Evolutionary conservation across 495 filamentous ascomycete species (phyloP), one percentile per base, ranked within the genome.

Genomic region (Neurospora intermedia): DNA sequence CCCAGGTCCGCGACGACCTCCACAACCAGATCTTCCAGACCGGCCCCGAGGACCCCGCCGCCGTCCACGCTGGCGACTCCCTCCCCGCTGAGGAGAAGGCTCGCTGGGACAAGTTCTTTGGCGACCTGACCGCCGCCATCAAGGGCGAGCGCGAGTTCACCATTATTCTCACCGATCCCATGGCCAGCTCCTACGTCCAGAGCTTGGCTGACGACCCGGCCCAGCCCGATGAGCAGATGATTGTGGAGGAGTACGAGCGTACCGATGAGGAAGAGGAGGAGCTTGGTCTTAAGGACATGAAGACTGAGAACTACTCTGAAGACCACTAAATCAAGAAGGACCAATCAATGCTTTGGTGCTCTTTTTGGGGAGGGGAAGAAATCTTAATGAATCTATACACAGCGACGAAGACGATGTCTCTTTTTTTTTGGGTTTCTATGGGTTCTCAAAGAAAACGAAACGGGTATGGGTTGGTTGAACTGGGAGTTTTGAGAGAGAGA

Each of bases 181-280:
- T 98, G 74, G 96, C 94, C 18, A 90, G 89, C 78, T 95, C 92
- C 80, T 99, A 98, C 78, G 92, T 98, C 71, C 96, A 99, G 83
- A 96, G 93, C 80, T 83, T 95, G 46, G 89, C 88, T 70, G 85
- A 90, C 23, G 87, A 89, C 43, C 87, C 88, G 20, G 87, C 88
- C 16, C 89, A 91, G 71, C 86, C 88, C 16, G 96, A 99, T 77
- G 88, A 89, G 13, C 91, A 97, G 84, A 88, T 99, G 77, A 88
- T 84, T 23, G 86, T 88, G 4, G 94, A 93, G 80, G 94, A 97
- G 43, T 98, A 98, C 78, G 89, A 91, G 69, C 87, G 96, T 74
- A 96, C 94, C 1, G 89, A 90, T 0, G 91, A 97, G 81, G 96
- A 98, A 80, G 91, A 96, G 80, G 96, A 98, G 75, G 91, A 97